A percentile compares a stretch with the other conserved stretches of the same genome.
phyloP scores from a whole-genome alignment of 495 filamentous ascomycete species.

The Penicillium cinerascens region DNA sequence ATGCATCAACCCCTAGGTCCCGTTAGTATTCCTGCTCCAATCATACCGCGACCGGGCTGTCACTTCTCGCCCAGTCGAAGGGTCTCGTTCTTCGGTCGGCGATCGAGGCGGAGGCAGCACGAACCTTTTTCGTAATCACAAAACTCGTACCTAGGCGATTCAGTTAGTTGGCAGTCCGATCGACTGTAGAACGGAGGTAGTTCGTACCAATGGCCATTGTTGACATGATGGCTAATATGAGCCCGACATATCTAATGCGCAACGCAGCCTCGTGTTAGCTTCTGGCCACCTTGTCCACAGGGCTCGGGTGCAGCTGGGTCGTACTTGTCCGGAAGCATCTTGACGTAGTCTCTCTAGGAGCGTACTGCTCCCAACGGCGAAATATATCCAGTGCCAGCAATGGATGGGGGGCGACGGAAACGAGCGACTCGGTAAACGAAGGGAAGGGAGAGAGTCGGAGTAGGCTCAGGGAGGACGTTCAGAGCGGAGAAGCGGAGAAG shows the following conservation, averaged over 20 bases:
- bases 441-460: conserved; percentile 7
- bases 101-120: conserved; percentile 18
- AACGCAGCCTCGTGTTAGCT: conserved; percentile 36
- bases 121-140: conserved; percentile 89
- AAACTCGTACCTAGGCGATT: conserved; percentile 71
- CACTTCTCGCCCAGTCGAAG: not conserved
- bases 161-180: conserved; percentile 14
- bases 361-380: conserved; percentile 38
- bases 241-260: conserved; percentile 72
- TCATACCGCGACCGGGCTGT: not conserved
- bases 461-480: conserved; percentile 1
- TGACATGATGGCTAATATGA: conserved; percentile 83
- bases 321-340: conserved; percentile 86
- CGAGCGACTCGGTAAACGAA: conserved; percentile 20
- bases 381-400: conserved; percentile 39
- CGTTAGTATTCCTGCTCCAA: not conserved
- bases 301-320: conserved; percentile 18
- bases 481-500: not conserved
- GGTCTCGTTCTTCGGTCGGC: conserved; percentile 3
- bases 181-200: not conserved
- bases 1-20: conserved; percentile 74
- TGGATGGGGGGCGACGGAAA: conserved; percentile 10
- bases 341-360: conserved; percentile 41
- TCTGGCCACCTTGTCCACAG: conserved; percentile 10
- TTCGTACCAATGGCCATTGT: conserved; percentile 88